A percentile compares a stretch with the other conserved stretches of the same genome.
Evolutionary conservation across 495 filamentous ascomycete genomes (phyloP).

Genomic region (Lophiostoma macrostomum): DNA sequence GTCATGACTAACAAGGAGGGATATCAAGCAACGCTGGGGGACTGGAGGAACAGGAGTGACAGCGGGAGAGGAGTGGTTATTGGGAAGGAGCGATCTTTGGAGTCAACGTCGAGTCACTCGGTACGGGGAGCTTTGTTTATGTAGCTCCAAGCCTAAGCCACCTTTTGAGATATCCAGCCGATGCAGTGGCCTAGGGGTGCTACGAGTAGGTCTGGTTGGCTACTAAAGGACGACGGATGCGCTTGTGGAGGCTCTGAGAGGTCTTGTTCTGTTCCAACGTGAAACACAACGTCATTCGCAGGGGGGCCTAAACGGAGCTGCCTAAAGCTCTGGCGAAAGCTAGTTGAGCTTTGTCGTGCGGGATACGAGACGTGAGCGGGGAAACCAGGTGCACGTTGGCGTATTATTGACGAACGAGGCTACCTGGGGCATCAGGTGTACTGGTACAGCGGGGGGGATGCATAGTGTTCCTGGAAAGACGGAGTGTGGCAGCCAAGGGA

Average conservation of each 20-base stretch:
- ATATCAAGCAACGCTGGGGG: not conserved
- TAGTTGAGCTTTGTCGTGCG: too few species aligned
- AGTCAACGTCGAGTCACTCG: too few species aligned
- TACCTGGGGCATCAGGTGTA: too few species aligned
- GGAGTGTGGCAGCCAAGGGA: too few species aligned
- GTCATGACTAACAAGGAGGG: slow-evolving; percentile 11
- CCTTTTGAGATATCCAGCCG: not conserved
- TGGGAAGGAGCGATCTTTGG: too few species aligned
- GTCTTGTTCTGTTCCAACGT: not conserved
- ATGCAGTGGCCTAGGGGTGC: not conserved
- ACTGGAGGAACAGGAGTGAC: not conserved
- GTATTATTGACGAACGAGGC: too few species aligned
- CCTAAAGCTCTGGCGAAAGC: too few species aligned
- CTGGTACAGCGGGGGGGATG: too few species aligned
- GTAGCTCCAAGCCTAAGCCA: not conserved
- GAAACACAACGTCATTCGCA: slow-evolving; percentile 19
- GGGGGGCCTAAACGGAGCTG: slow-evolving; percentile 10
- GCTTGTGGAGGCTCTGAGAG: slow-evolving; percentile 2
- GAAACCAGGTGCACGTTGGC: too few species aligned
- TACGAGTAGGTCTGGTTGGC: slow-evolving; percentile 4
- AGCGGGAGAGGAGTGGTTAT: not conserved
- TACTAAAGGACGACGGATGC: not conserved
- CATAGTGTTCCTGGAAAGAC: too few species aligned
- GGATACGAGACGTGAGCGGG: too few species aligned
- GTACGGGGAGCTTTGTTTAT: too few species aligned